Evolutionary conservation across 495 filamentous ascomycete species (phyloP).

Genomic region (Chaetomidium leptoderma): DNA sequence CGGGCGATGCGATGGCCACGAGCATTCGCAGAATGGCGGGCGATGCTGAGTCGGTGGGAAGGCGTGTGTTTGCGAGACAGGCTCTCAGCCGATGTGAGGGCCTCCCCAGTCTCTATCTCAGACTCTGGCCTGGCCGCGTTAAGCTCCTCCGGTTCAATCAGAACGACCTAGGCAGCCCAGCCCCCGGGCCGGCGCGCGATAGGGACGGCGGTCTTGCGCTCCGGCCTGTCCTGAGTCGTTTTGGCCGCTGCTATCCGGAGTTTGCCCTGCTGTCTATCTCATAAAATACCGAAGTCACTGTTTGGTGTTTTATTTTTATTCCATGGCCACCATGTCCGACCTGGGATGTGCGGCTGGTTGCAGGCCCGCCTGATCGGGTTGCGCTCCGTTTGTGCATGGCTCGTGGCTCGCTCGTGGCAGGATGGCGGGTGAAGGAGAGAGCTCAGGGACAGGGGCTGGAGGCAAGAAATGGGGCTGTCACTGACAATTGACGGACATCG

Average conservation of each 20-base stretch:
- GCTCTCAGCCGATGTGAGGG: not conserved
- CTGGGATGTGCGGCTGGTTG: conserved; percentile 17
- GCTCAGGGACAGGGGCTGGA: conserved; percentile 5
- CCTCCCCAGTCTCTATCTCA: conserved; percentile 18
- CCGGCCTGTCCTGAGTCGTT: not conserved
- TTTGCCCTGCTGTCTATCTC: not conserved
- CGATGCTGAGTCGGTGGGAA: not conserved
- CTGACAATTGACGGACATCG: not conserved
- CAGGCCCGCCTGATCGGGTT: conserved; percentile 21
- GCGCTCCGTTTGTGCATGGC: conserved; percentile 11
- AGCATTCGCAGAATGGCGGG: not conserved
- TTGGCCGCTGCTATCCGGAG: not conserved
- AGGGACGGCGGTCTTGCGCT: conserved; percentile 4
- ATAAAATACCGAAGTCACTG: not conserved
- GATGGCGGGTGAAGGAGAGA: not conserved
- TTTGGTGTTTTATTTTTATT: not conserved
- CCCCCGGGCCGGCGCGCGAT: not conserved
- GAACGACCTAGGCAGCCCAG: conserved; percentile 18
- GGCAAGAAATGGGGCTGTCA: not conserved
- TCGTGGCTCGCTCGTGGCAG: not conserved
- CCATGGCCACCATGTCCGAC: conserved; percentile 5
- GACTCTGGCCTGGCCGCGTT: conserved; percentile 13
- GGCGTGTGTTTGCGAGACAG: conserved; percentile 18
- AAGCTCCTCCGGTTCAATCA: conserved; percentile 25
- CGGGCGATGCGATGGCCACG: not conserved